Base-by-base conservation (phyloP, 2,329 filamentous ascomycete species). In the Cladosporium sp. region DNA sequence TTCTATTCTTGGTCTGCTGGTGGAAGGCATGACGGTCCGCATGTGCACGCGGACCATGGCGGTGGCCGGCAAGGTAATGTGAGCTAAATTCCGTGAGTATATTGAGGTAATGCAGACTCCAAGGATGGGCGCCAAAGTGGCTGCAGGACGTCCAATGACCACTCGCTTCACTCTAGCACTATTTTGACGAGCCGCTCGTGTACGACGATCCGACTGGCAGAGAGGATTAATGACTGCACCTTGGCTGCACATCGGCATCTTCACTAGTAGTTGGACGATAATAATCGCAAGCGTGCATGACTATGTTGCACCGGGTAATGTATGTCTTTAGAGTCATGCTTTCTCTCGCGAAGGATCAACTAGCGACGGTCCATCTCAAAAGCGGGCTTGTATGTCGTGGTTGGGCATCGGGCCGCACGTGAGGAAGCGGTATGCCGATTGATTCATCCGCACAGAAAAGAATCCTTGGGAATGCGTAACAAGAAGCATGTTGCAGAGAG, bases 1-100 rank as follows among this genome's bases (percentile, higher is more conserved):
- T 69, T 73, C 73, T 76, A 76, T 75, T 74, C 68, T 73, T 74
- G 70, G 73, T 70, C 20, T 32, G 19, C 32, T 22, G 48, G 24
- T 22, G 38, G 41, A 24, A 30, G 41, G 24, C 42, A 44, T 39
- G 27, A 13, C 24, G 27, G 48, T n/a, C 42, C 40, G 48, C 40
- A 44, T 38, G 40, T 38, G 40, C 40, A 38, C 22, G 32, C 42
- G 34, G 42, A 43, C 22, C 36, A 51, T 22, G 34, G 29, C 22
- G 40, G 48, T 44, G 48, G 48, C 48, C 41, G 40, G 42, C 17
- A 40, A 39, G 20, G 41, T 29, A 51, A 51, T 51, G 40, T 44
- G 41, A 51, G 48, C 48, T 51, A 44, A 51, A 39, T 44, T 38
- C 18, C 38, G 48, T 18, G 11, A 48, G 37, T 32, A 48, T 34